Evolutionary conservation across 257 asterid genomes (phyloP).

Genomic region (Solanum virginianum): DNA sequence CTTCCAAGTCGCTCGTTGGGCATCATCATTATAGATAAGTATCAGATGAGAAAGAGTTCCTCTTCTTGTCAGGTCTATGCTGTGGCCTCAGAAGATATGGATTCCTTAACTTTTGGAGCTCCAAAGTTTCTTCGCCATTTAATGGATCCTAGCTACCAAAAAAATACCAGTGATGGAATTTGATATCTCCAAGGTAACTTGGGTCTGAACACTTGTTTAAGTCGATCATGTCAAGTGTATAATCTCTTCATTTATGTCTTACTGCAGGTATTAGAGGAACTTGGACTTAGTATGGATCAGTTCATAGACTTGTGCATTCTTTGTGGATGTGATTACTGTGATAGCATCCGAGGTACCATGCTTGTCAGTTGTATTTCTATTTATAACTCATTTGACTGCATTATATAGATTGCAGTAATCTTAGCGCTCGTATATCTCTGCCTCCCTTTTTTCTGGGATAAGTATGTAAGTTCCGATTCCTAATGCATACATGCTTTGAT

Average conservation of each 20-base stretch:
- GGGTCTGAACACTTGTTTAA: conserved; percentile 3
- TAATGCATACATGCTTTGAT: neutral
- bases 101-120: conserved; percentile 94
- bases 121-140: conserved; percentile 90
- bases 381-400: neutral
- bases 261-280: conserved; percentile 74
- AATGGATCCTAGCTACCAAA: conserved; percentile 97
- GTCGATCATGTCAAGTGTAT: neutral
- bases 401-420: neutral
- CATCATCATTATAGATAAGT: neutral
- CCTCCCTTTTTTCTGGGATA: neutral
- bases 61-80: conserved; percentile 63
- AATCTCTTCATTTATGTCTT: conserved; percentile 2
- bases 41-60: conserved; percentile 2
- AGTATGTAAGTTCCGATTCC: neutral
- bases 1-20: neutral
- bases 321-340: conserved; percentile 96
- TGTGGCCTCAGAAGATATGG: conserved; percentile 99
- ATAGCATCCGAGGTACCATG: conserved; percentile 75
- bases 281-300: conserved; percentile 91
- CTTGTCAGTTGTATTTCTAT: neutral
- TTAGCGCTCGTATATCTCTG: neutral
- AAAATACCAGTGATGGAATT: conserved; percentile 99
- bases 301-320: conserved; percentile 94
- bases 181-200: conserved; percentile 73